Conservation (phyloP, 2,329 filamentous ascomycete species). For the Leptosphaerulina australis region DNA sequence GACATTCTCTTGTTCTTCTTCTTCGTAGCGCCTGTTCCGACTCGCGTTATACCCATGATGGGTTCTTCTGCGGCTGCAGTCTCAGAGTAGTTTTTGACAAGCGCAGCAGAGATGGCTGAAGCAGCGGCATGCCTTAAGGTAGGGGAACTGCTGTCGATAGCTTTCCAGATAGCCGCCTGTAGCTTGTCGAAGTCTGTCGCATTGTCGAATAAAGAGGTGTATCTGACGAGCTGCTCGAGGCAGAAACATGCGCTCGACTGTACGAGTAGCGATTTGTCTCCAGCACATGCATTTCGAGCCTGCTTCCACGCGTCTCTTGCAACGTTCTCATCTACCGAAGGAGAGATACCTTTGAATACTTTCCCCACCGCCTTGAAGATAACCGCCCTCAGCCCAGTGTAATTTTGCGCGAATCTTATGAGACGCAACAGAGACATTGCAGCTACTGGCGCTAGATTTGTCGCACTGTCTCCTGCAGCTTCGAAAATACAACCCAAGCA, state of each 20-base stretch:
- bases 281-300: conserved; percentile 73
- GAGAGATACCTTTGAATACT: conserved; percentile 74
- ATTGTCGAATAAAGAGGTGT: conserved; percentile 84
- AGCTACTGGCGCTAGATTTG: conserved; percentile 77
- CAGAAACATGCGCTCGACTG: conserved; percentile 80
- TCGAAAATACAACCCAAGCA: conserved; percentile 89
- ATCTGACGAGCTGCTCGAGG: conserved; percentile 72
- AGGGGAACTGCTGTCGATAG: conserved; percentile 76
- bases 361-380: conserved; percentile 77
- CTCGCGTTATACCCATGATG: conserved; percentile 53
- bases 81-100: conserved; percentile 81
- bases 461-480: conserved; percentile 90
- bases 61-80: conserved; percentile 51
- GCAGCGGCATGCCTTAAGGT: conserved; percentile 85
- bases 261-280: conserved; percentile 83
- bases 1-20: conserved; percentile 76
- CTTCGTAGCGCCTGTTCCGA: conserved; percentile 56
- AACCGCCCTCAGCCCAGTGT: conserved; percentile 81
- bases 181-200: conserved; percentile 88
- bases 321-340: conserved; percentile 79
- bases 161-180: conserved; percentile 81
- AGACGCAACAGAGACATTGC: conserved; percentile 76
- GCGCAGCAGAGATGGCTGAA: conserved; percentile 79
- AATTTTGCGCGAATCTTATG: conserved; percentile 76
- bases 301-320: conserved; percentile 96